Evolutionary conservation across 192 early-diverging fungal species (phyloP), one percentile per base, ranked within the genome.

Genomic region (Fimicolochytrium jonesii): DNA sequence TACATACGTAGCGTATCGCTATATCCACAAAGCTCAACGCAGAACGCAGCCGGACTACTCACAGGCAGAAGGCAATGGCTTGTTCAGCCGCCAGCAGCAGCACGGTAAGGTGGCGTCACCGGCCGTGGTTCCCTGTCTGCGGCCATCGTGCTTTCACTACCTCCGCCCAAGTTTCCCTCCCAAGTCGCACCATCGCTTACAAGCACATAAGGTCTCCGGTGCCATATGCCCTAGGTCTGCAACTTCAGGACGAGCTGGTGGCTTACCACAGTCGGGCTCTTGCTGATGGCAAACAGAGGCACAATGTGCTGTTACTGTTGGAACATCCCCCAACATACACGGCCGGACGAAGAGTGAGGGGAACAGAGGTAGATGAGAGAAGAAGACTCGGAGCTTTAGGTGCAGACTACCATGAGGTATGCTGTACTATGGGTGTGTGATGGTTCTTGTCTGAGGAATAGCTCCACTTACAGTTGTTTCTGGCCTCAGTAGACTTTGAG

Each of bases 291-390:
- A n/a, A n/a, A n/a, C 35, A 44, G 18, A 17, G 30, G 6, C 72
- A 43, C 29, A 70, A 74, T 58, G 23, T 74, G 22, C 30, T 81
- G 2, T 59, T 81, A 2, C 64, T 81, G 17, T 47, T 81, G 61
- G 76, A 97, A 70, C 96, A 99, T 61, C 76, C 87, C 1, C 93
- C 93, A 4, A 92, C 92, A 1, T 99, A 84, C 67, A 99, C 96
- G 15, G 87, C 87, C 42, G 96, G 96, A 0, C 83, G 93, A 34
- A 74, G 96, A 44, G 86, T 92, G 64, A 76, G 75, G 32, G 88
- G 86, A 3, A 72, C 65, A 42, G 64, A 75, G 6, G 66, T 73
- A 17, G 56, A 70, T 1, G 68, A 74, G 15, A 87, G 87, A 53
- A 70, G 67, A 10, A 28, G 58, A 10, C 76, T 86, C 32, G 64